A percentile compares a stretch with the other conserved stretches of the same genome.
Conservation (phyloP, 768 basidiomycete genomes). For the Leccinum truebloodii region DNA sequence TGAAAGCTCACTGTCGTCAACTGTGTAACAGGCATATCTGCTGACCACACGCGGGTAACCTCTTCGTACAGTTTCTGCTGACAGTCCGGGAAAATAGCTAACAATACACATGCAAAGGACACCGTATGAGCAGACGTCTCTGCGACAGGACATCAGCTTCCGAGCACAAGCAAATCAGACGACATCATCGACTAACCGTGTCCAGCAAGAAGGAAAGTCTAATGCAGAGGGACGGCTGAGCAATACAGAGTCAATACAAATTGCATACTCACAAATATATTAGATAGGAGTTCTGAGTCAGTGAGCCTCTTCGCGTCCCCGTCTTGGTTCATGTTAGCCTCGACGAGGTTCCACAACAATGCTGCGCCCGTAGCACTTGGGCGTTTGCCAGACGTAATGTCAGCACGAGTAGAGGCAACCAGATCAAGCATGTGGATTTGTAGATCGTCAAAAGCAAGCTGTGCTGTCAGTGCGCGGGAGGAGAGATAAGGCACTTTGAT, state of each 20-base stretch:
- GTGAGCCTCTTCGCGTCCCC: conserved; percentile 34
- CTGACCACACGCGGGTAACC: conserved; percentile 39
- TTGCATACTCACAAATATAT: conserved; percentile 44
- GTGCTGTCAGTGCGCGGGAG: conserved; percentile 11
- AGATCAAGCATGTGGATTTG: too few relatives aligned
- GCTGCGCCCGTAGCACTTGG: conserved; percentile 30
- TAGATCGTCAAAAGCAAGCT: too few relatives aligned
- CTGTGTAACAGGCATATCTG: conserved; percentile 29
- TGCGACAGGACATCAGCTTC: conserved; percentile 22
- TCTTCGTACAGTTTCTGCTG: conserved; percentile 50
- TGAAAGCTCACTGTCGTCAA: conserved; percentile 30
- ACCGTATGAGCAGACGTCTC: conserved; percentile 51
- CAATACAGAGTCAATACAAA: background rate
- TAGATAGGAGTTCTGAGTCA: conserved; percentile 48
- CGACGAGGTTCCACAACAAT: conserved; percentile 46
- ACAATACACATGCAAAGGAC: conserved; percentile 41
- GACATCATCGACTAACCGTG: conserved; percentile 36
- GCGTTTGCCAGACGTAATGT: too few relatives aligned
- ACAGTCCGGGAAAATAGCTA: conserved; percentile 51
- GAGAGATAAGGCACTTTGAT: conserved; percentile 41
- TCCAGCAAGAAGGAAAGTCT: conserved; percentile 52
- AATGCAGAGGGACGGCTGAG: background rate
- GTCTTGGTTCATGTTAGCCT: conserved; percentile 46
- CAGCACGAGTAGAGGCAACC: too few relatives aligned
- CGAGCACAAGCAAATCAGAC: background rate